phyloP scores from a whole-genome alignment of 495 filamentous ascomycete genomes.

The Aspergillus leporis region DNA sequence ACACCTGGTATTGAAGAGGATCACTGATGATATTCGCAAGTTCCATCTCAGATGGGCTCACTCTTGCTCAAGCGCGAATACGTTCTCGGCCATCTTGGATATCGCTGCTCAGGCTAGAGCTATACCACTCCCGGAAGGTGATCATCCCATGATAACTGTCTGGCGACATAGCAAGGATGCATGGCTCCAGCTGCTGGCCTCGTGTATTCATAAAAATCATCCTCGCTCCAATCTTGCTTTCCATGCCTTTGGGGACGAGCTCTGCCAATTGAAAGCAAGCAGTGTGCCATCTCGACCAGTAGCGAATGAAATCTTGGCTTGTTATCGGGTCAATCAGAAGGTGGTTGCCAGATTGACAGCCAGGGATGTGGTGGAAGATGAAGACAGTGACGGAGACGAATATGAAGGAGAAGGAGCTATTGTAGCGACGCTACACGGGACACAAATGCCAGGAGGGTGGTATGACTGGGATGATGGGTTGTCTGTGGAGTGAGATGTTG shows the following conservation, averaged over 20 bases:
- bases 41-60: conserved; percentile 23
- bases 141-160: conserved; percentile 43
- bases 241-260: conserved; percentile 62
- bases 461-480: conserved; percentile 28
- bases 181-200: conserved; percentile 58
- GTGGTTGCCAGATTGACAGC: conserved; percentile 28
- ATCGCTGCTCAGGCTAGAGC: conserved; percentile 23
- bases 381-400: conserved; percentile 19
- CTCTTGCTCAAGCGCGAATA: conserved; percentile 6
- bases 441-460: conserved; percentile 16
- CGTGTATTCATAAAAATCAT: conserved; percentile 52
- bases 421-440: conserved; percentile 31
- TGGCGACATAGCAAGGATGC: conserved; percentile 43
- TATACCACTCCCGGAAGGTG: conserved; percentile 29
- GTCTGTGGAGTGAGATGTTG: conserved; percentile 21
- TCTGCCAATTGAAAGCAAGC: conserved; percentile 63
- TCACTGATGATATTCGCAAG: conserved; percentile 15
- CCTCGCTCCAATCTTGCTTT: conserved; percentile 53
- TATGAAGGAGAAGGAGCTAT: conserved; percentile 38
- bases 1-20: conserved; percentile 23
- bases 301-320: conserved; percentile 29
- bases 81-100: conserved; percentile 26
- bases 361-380: conserved; percentile 19
- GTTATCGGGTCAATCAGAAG: conserved; percentile 38
- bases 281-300: conserved; percentile 27